Percentiles rank a stretch among this genome's conserved stretches.
Conservation (phyloP, 2,329 filamentous ascomycete genomes). For the Pseudodiploospora longispora region DNA sequence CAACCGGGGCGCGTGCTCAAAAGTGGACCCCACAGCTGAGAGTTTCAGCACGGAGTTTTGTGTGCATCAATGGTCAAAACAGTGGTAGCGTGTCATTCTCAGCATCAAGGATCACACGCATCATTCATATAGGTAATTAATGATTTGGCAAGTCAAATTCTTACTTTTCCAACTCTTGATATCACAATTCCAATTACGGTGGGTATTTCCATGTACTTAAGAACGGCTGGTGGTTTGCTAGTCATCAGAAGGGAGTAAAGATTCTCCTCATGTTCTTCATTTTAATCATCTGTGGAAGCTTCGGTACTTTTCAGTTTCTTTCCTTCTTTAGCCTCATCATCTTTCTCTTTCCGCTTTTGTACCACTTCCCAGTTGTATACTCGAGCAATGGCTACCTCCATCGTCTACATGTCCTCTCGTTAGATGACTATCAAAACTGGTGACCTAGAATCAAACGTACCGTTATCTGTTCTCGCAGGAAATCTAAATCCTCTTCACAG, state of each 20-base stretch:
- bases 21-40: slow-evolving; percentile 6
- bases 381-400: slow-evolving; percentile 91
- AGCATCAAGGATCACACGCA: too few relatives aligned
- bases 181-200: too few relatives aligned
- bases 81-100: too few relatives aligned
- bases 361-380: slow-evolving; percentile 99
- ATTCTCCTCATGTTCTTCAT: too few relatives aligned
- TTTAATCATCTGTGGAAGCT: neutral
- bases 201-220: too few relatives aligned
- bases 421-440: neutral
- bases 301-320: slow-evolving; percentile 31
- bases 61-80: neutral
- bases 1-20: slow-evolving; percentile 13
- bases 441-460: slow-evolving; percentile 39
- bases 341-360: slow-evolving; percentile 86
- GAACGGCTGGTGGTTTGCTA: too few relatives aligned
- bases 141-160: too few relatives aligned
- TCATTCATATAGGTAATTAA: too few relatives aligned
- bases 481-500: slow-evolving; percentile 94
- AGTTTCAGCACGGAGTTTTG: neutral
- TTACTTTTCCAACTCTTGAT: too few relatives aligned
- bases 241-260: too few relatives aligned
- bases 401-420: slow-evolving; percentile 50
- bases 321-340: slow-evolving; percentile 45
- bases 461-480: slow-evolving; percentile 91